A percentile compares a stretch with the other conserved stretches of the same genome.
These are phyloP conservation scores for Tuber calosporum DNA, from an alignment of 495 filamentous ascomycete species.

Conservation along the genomic window DNA sequence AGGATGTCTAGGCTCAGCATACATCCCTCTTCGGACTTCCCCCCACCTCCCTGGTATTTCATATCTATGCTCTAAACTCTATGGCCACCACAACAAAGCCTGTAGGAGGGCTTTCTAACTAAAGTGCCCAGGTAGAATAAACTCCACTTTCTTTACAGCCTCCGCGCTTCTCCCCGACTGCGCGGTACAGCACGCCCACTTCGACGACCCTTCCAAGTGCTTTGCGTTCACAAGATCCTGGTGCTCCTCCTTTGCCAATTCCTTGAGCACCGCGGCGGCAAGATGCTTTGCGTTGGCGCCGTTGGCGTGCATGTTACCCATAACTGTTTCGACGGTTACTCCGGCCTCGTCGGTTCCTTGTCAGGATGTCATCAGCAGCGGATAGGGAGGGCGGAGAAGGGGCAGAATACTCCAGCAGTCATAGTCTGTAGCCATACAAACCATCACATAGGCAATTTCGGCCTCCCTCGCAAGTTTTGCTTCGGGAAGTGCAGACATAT, in stretches of 20 bases:
- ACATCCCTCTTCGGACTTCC: background rate
- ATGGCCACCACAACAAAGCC: background rate
- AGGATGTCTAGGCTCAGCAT: background rate
- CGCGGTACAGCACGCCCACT: constrained; percentile 66
- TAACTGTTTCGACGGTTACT: constrained; percentile 94
- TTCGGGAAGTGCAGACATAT: constrained; percentile 96
- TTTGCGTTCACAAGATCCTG: constrained; percentile 69
- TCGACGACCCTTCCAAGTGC: constrained; percentile 58
- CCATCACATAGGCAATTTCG: constrained; percentile 93
- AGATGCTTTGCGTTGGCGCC: constrained; percentile 74
- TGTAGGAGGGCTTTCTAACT: background rate
- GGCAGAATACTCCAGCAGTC: constrained; percentile 75
- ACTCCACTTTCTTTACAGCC: constrained; percentile 62
- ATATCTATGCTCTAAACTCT: background rate
- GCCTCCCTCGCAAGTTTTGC: constrained; percentile 93
- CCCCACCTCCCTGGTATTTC: background rate
- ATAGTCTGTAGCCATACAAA: constrained; percentile 99
- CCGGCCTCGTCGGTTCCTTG: constrained; percentile 52
- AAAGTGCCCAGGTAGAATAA: constrained; percentile 53
- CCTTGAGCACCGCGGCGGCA: constrained; percentile 78
- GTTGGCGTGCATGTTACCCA: constrained; percentile 93
- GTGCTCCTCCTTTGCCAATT: constrained; percentile 68
- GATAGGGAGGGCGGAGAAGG: background rate
- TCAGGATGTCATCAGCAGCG: constrained; percentile 5
- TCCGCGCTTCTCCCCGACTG: constrained; percentile 56